Base-by-base conservation (phyloP, 352 stramenopile genomes). In the Peronosclerospora sorghi region DNA sequence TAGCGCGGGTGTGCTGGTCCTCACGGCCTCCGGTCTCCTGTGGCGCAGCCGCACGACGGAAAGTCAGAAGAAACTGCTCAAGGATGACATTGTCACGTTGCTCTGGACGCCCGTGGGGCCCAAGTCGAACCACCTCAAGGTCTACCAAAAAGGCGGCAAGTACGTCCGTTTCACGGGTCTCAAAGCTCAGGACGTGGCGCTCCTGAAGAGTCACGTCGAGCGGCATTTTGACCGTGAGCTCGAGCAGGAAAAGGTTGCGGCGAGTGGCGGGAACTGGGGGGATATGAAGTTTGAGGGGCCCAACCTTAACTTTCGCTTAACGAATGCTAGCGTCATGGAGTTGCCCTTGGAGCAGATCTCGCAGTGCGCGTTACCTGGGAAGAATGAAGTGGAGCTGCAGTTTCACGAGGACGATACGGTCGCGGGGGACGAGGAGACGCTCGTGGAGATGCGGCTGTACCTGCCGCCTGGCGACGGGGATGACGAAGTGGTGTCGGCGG, bases 341-440 rank as follows among this genome's bases (percentile, higher is more conserved):
- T 62, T 92, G 32, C 69, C 73, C 19, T 54, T 88, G 0, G 66
- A 88, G 38, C 68, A 83, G 43, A 79, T 92, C 30, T 85, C 76
- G 14, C 76, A 84, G 60, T 94, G 73, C 38, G 95, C 97, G 5
- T 57, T 98, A 43, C 95, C 96, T 0, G 94, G 89, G 37, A 96
- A 95, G 44, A 98, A 98, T 65, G 96, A 99, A 59, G 95, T 99
- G 36, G 95, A 99, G 65, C 66, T 99, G 40, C 96, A 99, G 72
- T 98, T 99, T 63, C 81, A 96, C 58, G 95, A 98, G 66, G 95
- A 94, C 45, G 95, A 99, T 61, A 96, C 90, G 13, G 88, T 96
- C n/a, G 92, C 96, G 35, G 86, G 88, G 8, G 94, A 77, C 58
- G 79, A 96, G 56, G 84, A 97, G 45, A 88, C 82, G 41, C 68